phyloP scores from a whole-genome alignment of 2,329 filamentous ascomycete species.

The Fusarium aywerte region DNA sequence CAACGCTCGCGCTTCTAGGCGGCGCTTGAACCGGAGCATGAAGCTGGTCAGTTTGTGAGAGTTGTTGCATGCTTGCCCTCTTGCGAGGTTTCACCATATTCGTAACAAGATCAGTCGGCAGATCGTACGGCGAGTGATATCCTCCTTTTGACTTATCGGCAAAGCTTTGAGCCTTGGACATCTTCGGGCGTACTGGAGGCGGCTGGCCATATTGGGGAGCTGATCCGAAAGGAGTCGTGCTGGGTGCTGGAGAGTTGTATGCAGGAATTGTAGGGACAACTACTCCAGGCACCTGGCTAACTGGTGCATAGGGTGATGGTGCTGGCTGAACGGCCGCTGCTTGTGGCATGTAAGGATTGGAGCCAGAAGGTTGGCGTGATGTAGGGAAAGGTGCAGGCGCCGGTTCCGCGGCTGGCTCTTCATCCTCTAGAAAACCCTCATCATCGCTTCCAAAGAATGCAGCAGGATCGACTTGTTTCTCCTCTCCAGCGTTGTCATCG shows the following conservation, averaged over 20 bases:
- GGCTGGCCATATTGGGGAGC: constrained; percentile 53
- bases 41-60: constrained; percentile 56
- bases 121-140: constrained; percentile 93
- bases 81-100: constrained; percentile 72
- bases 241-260: constrained; percentile 43
- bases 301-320: constrained; percentile 42
- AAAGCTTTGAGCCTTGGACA: constrained; percentile 80
- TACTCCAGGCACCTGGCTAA: constrained; percentile 14
- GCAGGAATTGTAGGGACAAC: constrained; percentile 27
- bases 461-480: constrained; percentile 66
- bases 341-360: constrained; percentile 47
- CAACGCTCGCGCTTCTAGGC: constrained; percentile 72
- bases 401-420: constrained; percentile 50
- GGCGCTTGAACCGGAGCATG: constrained; percentile 53
- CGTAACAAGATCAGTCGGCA: constrained; percentile 81
- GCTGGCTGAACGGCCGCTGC: constrained; percentile 25
- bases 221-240: constrained; percentile 37
- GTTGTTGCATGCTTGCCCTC: constrained; percentile 68
- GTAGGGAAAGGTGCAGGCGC: constrained; percentile 13
- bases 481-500: constrained; percentile 62
- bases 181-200: constrained; percentile 55
- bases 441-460: constrained; percentile 84
- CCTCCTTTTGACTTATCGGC: constrained; percentile 90
- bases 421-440: constrained; percentile 82
- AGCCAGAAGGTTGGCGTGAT: constrained; percentile 17